Evolutionary conservation across 2,329 filamentous ascomycete species (phyloP).

Genomic region (Nigrospora sphaerica): DNA sequence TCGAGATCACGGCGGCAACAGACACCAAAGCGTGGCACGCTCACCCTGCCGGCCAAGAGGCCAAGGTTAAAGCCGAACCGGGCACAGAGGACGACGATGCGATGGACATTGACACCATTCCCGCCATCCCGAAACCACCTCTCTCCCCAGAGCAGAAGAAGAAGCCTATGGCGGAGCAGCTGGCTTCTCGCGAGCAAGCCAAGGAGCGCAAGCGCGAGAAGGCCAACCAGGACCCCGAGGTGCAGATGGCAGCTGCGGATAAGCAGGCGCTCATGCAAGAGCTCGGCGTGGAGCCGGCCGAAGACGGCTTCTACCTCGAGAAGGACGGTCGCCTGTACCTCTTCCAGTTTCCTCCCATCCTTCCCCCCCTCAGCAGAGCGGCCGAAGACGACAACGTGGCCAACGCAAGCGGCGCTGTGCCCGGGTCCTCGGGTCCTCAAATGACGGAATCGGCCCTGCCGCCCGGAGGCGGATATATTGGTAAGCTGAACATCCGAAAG

Average conservation of each 20-base stretch:
- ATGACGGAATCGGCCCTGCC: slow-evolving; percentile 31
- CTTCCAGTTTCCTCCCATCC: slow-evolving; percentile 57
- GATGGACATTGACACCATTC: slow-evolving; percentile 32
- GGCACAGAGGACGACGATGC: slow-evolving; percentile 27
- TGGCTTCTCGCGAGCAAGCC: slow-evolving; percentile 13
- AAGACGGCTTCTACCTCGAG: slow-evolving; percentile 5
- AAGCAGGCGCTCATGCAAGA: slow-evolving; percentile 22
- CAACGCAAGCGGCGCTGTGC: slow-evolving; percentile 9
- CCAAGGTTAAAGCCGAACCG: slow-evolving; percentile 37
- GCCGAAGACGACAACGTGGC: slow-evolving; percentile 16
- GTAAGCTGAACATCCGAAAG: slow-evolving; percentile 52
- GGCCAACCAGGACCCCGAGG: slow-evolving; percentile 20
- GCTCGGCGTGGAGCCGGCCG: slow-evolving; percentile 11
- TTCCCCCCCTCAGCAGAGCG: slow-evolving; percentile 44
- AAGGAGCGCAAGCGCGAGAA: slow-evolving; percentile 22
- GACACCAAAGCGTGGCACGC: slow-evolving; percentile 37
- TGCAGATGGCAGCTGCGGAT: slow-evolving; percentile 15
- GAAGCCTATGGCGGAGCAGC: slow-evolving; percentile 13
- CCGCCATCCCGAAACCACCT: slow-evolving; percentile 21
- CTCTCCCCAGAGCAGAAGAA: slow-evolving; percentile 24
- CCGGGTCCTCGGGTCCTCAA: slow-evolving; percentile 11
- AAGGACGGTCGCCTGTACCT: slow-evolving; percentile 52
- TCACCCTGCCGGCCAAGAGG: slow-evolving; percentile 17
- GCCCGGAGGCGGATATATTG: slow-evolving; percentile 49
- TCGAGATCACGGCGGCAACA: slow-evolving; percentile 14